Evolutionary conservation across 2,329 filamentous ascomycete genomes (phyloP).

Genomic region (Aureobasidium lini): DNA sequence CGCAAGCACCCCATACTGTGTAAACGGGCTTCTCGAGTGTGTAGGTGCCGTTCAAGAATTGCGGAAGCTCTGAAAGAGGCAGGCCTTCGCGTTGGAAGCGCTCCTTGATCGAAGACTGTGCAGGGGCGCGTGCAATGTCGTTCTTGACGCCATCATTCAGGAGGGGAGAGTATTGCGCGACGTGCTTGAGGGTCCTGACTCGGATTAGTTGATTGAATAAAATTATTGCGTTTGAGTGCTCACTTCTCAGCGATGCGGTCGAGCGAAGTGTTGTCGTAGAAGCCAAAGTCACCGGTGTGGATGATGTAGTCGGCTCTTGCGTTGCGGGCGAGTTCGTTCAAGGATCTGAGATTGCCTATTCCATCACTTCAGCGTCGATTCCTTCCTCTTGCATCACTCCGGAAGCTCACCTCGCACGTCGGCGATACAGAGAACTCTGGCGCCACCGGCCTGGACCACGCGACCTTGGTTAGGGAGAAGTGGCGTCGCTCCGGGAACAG

Average conservation of each 20-base stretch:
- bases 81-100: slow-evolving; percentile 75
- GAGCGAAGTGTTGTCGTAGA: slow-evolving; percentile 93
- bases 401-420: slow-evolving; percentile 41
- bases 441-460: slow-evolving; percentile 43
- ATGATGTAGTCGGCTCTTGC: slow-evolving; percentile 96
- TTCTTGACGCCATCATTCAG: slow-evolving; percentile 69
- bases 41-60: slow-evolving; percentile 78
- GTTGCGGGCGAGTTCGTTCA: slow-evolving; percentile 93
- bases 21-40: slow-evolving; percentile 95
- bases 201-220: slow-evolving; percentile 2
- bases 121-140: slow-evolving; percentile 59
- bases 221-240: slow-evolving; percentile 29
- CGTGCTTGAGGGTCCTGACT: slow-evolving; percentile 85
- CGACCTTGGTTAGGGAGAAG: slow-evolving; percentile 47
- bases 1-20: slow-evolving; percentile 97
- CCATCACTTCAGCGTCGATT: slow-evolving; percentile 16
- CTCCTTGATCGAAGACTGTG: slow-evolving; percentile 66
- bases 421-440: slow-evolving; percentile 44
- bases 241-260: slow-evolving; percentile 98
- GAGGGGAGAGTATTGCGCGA: slow-evolving; percentile 94
- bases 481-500: slow-evolving; percentile 37
- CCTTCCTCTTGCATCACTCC: background rate
- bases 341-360: slow-evolving; percentile 82
- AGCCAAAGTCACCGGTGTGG: slow-evolving; percentile 97
- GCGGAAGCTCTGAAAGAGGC: slow-evolving; percentile 83